A percentile compares a stretch with the other conserved stretches of the same genome.
Evolutionary conservation across 805 yeast genomes (phyloP).

Genomic region (Candida hispaniensis): DNA sequence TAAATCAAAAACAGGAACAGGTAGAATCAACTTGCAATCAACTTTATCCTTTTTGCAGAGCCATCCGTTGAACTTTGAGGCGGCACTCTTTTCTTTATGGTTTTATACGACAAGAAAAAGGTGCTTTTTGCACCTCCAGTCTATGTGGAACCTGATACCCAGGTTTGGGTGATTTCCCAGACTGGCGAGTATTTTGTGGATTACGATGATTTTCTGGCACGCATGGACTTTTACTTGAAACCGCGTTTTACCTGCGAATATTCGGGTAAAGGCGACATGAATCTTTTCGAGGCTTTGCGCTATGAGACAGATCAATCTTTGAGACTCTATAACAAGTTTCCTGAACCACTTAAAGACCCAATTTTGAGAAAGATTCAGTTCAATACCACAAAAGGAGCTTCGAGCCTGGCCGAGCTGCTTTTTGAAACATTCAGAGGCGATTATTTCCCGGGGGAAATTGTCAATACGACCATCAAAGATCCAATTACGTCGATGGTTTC

Average conservation of each 20-base stretch:
- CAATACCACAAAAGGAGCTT: slow-evolving; percentile 69
- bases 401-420: slow-evolving; percentile 77
- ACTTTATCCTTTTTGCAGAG: no score
- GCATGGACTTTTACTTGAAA: slow-evolving; percentile 32
- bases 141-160: slow-evolving; percentile 30
- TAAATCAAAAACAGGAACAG: no score
- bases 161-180: slow-evolving; percentile 71
- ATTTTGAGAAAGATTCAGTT: slow-evolving; percentile 78
- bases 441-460: slow-evolving; percentile 85
- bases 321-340: slow-evolving; percentile 68
- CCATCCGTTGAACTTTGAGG: no score
- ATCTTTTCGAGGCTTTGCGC: slow-evolving; percentile 78
- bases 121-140: slow-evolving; percentile 22
- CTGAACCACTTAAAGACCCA: slow-evolving; percentile 86
- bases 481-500: no score
- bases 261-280: slow-evolving; percentile 84
- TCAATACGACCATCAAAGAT: slow-evolving; percentile 42
- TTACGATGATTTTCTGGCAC: slow-evolving; percentile 62
- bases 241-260: slow-evolving; percentile 88
- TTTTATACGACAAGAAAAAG: slow-evolving; percentile 31
- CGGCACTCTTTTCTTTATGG: no score
- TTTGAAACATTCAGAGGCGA: slow-evolving; percentile 67
- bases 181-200: slow-evolving; percentile 81
- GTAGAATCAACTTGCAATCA: no score
- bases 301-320: slow-evolving; percentile 44